phyloP scores from a whole-genome alignment of 345 rosid genomes.

The Triadica sebifera region DNA sequence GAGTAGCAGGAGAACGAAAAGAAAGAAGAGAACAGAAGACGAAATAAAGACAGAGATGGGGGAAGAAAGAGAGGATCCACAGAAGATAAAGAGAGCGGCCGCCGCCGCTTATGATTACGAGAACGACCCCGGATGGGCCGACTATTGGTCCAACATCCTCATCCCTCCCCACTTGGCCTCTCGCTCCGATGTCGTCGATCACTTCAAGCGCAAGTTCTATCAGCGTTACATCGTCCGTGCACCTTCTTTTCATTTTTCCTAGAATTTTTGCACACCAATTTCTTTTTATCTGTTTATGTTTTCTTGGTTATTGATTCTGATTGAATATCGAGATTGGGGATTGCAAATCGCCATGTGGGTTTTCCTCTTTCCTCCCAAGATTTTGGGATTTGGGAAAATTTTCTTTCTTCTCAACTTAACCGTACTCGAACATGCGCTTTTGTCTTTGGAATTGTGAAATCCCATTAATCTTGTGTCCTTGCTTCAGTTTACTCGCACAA shows the following conservation, averaged over 20 bases:
- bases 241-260: background rate
- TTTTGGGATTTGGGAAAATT: background rate
- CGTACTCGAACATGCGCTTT: background rate
- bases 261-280: background rate
- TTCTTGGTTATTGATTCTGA: background rate
- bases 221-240: constrained; percentile 74
- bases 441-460: background rate
- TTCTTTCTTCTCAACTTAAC: background rate
- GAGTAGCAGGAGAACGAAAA: background rate
- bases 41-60: constrained; percentile 48
- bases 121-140: constrained; percentile 80
- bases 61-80: constrained; percentile 81
- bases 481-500: background rate
- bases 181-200: constrained; percentile 79
- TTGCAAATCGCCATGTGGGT: constrained; percentile 6
- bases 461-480: background rate
- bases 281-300: background rate
- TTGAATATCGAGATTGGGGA: background rate
- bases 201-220: constrained; percentile 94
- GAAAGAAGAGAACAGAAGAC: constrained; percentile 57
- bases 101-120: constrained; percentile 90
- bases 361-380: background rate
- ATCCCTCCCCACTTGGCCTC: constrained; percentile 91
- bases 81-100: constrained; percentile 70
- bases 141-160: constrained; percentile 89